Evolutionary conservation across 176 grass and related monocot genomes (phyloP).

Genomic region (Urochloa ruziziensis): DNA sequence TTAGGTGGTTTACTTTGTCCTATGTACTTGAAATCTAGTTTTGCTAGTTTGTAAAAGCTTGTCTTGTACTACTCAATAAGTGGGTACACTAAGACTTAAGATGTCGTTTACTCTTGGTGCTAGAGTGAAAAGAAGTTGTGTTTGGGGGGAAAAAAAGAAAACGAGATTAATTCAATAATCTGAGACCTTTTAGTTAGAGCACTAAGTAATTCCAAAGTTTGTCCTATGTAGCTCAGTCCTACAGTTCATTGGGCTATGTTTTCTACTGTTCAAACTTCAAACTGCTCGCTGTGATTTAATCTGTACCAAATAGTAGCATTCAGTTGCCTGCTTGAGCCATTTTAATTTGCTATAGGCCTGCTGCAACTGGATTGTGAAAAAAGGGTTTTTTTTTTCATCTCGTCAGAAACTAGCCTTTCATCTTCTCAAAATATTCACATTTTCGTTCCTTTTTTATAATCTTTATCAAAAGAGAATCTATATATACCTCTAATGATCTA

Average conservation of each 20-base stretch:
- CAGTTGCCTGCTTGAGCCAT: not conserved
- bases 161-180: not conserved
- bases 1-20: constrained; percentile 30
- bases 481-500: not conserved
- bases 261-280: not conserved
- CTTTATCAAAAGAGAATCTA: not conserved
- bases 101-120: not conserved
- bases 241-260: not conserved
- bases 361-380: not conserved
- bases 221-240: not conserved
- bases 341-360: not conserved
- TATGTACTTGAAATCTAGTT: not conserved
- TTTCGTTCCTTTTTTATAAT: not conserved
- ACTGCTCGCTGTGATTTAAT: not conserved
- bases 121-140: not conserved
- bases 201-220: not conserved
- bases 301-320: not conserved
- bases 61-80: not conserved
- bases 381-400: not conserved
- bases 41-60: not conserved
- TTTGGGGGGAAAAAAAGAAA: not conserved
- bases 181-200: not conserved
- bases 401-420: not conserved
- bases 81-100: not conserved
- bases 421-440: not conserved